A percentile compares a stretch with the other conserved stretches of the same genome.
Evolutionary conservation across 2,329 filamentous ascomycete genomes (phyloP).

Genomic region (Scedosporium aurantiacum): DNA sequence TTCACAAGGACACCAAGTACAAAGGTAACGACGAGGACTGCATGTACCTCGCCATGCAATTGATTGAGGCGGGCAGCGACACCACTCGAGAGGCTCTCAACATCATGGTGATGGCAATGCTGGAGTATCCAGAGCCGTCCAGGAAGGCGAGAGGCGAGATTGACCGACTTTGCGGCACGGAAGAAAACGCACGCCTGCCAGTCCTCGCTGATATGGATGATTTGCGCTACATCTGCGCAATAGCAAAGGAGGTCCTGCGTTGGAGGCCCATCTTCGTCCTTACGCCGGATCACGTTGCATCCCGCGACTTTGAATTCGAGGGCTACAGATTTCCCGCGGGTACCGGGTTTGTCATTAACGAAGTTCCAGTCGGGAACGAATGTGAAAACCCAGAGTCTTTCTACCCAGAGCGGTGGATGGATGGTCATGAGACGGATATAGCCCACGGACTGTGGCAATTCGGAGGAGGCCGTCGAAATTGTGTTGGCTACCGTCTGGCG

Average conservation of each 20-base stretch:
- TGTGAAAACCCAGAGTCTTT: conserved; percentile 20
- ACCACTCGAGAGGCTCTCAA: conserved; percentile 27
- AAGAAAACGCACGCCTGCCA: conserved; percentile 26
- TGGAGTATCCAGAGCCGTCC: conserved; percentile 22
- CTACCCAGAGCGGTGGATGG: conserved; percentile 24
- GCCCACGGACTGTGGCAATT: conserved; percentile 16
- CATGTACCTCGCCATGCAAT: conserved; percentile 26
- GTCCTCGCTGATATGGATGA: conserved; percentile 25
- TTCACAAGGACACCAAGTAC: conserved; percentile 16
- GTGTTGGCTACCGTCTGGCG: conserved; percentile 16
- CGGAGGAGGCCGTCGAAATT: conserved; percentile 14
- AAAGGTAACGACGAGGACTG: conserved; percentile 21
- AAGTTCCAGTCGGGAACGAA: conserved; percentile 23
- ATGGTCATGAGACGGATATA: conserved; percentile 14
- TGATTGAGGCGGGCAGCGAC: conserved; percentile 32
- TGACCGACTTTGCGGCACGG: conserved; percentile 25
- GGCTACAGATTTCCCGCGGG: conserved; percentile 32
- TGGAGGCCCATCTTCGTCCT: conserved; percentile 30
- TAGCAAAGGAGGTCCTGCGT: conserved; percentile 32
- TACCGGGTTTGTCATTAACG: conserved; percentile 28
- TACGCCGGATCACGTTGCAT: conserved; percentile 24
- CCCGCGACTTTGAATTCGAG: conserved; percentile 32
- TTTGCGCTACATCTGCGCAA: conserved; percentile 29
- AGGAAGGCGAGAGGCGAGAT: conserved; percentile 27
- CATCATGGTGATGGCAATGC: conserved; percentile 18